Evolutionary conservation across 140 eudicot genomes (phyloP), one percentile per base, ranked within the genome.

Genomic region (Erigeron philadelphicus): DNA sequence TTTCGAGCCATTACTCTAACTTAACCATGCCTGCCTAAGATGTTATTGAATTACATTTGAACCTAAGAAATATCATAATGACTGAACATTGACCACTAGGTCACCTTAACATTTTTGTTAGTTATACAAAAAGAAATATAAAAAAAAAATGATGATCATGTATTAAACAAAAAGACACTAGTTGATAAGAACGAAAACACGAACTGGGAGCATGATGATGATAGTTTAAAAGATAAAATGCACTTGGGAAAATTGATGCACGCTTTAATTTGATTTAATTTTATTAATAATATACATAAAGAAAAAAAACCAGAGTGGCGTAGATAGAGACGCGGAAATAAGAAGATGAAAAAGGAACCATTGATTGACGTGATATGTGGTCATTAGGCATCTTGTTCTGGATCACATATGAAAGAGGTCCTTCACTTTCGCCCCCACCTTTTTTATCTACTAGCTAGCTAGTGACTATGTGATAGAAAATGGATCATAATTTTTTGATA

Each of bases 241-340:
- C 74, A 75, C 79, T 67, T 74, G 38, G 38, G 5, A 31, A 31
- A 70, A 53, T 21, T 8, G 78, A 64, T 11, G 38, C 38, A 31
- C 7, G 31, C 63, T 67, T 58, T 75, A 5, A 15, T 25, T 21
- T 21, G 25, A 21, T 21, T 21, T 21, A 21, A 21, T 21, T 21
- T 21, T 21, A 21, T 0, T 21, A 21, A 21, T 21, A 21, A 21
- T 21, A 21, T 21, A 21, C 25, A 21, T 21, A 21, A 21, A 45
- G 6, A 7, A 19, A 55, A 41, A 18, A 66, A 56, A 9, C 2
- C 44, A 58, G 56, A 18, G 64, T 58, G 74, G 50, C 38, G 49
- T 69, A 35, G 77, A 77, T 64, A 71, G 81, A 60, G 81, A 77
- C 77, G 81, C 77, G 81, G 81, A 77, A 77, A 77, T 72, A 77